These are phyloP conservation scores for Tubosaeta sp. DNA, from an alignment of 768 basidiomycete genomes.

Conservation along the genomic window DNA sequence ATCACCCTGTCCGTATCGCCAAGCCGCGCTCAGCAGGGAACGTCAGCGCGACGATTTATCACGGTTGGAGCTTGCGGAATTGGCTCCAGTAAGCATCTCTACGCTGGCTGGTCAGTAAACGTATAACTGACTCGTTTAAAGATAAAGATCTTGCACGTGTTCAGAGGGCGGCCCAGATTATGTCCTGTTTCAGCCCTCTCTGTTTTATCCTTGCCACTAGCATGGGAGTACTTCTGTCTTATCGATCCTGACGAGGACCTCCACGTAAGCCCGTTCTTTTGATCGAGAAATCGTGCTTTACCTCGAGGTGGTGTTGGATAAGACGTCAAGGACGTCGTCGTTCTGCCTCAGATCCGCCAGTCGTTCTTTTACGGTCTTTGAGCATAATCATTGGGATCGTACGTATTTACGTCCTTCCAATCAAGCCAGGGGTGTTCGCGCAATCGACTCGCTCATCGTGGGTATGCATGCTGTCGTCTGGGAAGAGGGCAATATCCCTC, in stretches of 20 bases:
- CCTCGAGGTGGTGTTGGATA: background rate
- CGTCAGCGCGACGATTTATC: too few species aligned
- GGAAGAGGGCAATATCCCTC: constrained; percentile 65
- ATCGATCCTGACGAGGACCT: background rate
- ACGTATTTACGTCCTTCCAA: background rate
- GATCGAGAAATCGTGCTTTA: background rate
- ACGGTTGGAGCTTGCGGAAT: too few species aligned
- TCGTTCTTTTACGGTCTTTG: too few species aligned
- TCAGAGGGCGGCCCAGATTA: background rate
- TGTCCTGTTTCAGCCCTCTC: background rate
- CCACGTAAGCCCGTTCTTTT: background rate
- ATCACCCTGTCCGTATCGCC: too few species aligned
- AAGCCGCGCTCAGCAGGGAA: too few species aligned
- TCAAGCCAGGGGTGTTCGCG: constrained; percentile 95
- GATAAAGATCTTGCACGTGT: background rate
- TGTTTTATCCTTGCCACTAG: background rate
- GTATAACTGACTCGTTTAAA: background rate
- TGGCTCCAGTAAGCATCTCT: too few species aligned
- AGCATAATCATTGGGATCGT: background rate
- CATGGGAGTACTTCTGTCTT: background rate
- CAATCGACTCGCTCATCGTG: constrained; percentile 99
- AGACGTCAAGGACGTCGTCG: background rate
- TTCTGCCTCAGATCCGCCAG: background rate
- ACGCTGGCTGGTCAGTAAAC: too few species aligned
- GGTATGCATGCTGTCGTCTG: constrained; percentile 98